A percentile compares a stretch with the other conserved stretches of the same genome.
phyloP scores from a whole-genome alignment of 2,329 filamentous ascomycete species.

The Pezicula rhizophila region DNA sequence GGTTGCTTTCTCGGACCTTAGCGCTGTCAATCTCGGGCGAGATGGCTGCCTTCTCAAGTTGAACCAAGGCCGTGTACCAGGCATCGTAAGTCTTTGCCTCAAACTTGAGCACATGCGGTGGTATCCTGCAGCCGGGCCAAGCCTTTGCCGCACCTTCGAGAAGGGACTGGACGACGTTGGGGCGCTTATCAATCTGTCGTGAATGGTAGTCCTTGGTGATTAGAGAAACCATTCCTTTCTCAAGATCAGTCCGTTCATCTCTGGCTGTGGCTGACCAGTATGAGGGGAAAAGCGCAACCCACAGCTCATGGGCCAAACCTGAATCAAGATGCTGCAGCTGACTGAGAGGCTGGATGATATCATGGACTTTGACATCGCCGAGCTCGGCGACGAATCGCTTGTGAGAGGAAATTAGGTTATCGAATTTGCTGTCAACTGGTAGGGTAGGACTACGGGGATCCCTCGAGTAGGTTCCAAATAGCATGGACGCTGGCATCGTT shows the following conservation, averaged over 20 bases:
- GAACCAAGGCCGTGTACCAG: slow-evolving; percentile 91
- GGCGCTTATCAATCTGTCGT: slow-evolving; percentile 87
- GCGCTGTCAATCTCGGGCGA: slow-evolving; percentile 73
- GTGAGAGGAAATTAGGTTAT: slow-evolving; percentile 71
- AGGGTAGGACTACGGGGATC: slow-evolving; percentile 58
- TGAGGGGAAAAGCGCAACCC: slow-evolving; percentile 85
- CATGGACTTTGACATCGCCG: slow-evolving; percentile 78
- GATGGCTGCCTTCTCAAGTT: slow-evolving; percentile 84
- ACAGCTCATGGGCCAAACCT: slow-evolving; percentile 78
- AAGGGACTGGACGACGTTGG: slow-evolving; percentile 90
- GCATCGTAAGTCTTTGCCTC: slow-evolving; percentile 89
- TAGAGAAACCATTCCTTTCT: slow-evolving; percentile 83
- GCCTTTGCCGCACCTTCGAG: slow-evolving; percentile 82
- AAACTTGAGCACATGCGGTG: slow-evolving; percentile 93
- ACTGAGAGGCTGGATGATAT: slow-evolving; percentile 81
- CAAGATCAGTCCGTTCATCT: slow-evolving; percentile 84
- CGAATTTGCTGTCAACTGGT: slow-evolving; percentile 78
- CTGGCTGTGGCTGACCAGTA: slow-evolving; percentile 85
- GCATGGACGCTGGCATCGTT: slow-evolving; percentile 64
- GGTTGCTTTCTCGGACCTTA: slow-evolving; percentile 82
- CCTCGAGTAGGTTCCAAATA: slow-evolving; percentile 68
- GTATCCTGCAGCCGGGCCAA: slow-evolving; percentile 83
- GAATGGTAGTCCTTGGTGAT: slow-evolving; percentile 95
- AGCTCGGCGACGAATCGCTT: slow-evolving; percentile 79
- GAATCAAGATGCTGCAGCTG: slow-evolving; percentile 89